These are phyloP conservation scores for Herpomyces periplanetae DNA, from an alignment of 2,329 filamentous ascomycete species.

Conservation along the genomic window DNA sequence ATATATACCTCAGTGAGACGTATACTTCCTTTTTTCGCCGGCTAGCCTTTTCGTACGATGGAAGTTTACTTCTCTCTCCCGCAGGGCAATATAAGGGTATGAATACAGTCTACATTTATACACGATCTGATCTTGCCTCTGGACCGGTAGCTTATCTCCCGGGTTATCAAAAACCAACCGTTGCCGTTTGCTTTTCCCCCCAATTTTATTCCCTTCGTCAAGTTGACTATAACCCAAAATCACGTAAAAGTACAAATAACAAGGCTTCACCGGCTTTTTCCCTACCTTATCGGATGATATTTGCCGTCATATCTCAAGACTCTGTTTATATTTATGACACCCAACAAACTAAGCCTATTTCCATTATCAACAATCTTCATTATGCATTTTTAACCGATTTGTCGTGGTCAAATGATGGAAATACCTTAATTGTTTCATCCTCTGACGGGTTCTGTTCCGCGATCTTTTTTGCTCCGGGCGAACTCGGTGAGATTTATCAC, in stretches of 20 bases:
- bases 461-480: constrained; percentile 40
- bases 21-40: constrained; percentile 86
- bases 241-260: constrained; percentile 13
- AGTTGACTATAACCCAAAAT: constrained; percentile 13
- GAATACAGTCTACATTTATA: constrained; percentile 96
- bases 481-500: constrained; percentile 44
- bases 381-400: constrained; percentile 91
- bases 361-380: constrained; percentile 80
- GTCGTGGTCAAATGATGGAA: constrained; percentile 45
- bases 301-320: constrained; percentile 86
- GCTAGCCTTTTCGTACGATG: constrained; percentile 73
- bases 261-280: constrained; percentile 25
- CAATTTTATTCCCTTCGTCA: constrained; percentile 47
- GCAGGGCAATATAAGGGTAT: constrained; percentile 79
- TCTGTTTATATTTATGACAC: constrained; percentile 83
- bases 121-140: constrained; percentile 75
- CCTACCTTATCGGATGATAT: constrained; percentile 67
- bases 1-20: constrained; percentile 80
- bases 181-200: constrained; percentile 76
- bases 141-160: constrained; percentile 77
- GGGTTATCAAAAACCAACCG: constrained; percentile 87
- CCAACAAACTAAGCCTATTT: constrained; percentile 70
- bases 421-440: constrained; percentile 64
- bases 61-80: constrained; percentile 64
- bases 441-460: constrained; percentile 92